Conservation (phyloP, 495 filamentous ascomycete species). For the Xylaria castorea region DNA sequence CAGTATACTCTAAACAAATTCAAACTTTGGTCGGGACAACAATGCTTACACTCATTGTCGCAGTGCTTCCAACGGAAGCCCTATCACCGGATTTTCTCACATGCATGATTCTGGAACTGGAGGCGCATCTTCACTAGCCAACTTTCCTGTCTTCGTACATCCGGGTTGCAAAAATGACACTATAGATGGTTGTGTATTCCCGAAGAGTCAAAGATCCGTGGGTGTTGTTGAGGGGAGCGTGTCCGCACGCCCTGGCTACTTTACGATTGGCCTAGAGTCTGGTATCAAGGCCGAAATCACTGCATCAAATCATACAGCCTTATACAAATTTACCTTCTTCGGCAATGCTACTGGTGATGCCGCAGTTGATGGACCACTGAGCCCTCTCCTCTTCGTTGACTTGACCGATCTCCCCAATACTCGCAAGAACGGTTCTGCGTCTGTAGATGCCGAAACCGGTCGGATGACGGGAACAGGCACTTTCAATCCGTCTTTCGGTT, state of each 20-base stretch:
- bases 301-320: constrained; percentile 63
- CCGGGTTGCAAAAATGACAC: constrained; percentile 65
- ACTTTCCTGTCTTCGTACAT: constrained; percentile 72
- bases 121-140: constrained; percentile 66
- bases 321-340: constrained; percentile 71
- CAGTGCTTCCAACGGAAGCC: constrained; percentile 60
- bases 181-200: constrained; percentile 64
- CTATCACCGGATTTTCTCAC: constrained; percentile 65
- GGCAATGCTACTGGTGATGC: constrained; percentile 41
- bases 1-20: constrained; percentile 19
- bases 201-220: constrained; percentile 54
- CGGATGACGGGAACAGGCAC: constrained; percentile 68
- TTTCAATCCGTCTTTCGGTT: constrained; percentile 70
- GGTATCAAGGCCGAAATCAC: constrained; percentile 70
- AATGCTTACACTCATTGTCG: constrained; percentile 38
- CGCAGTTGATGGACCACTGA: constrained; percentile 48
- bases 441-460: constrained; percentile 56
- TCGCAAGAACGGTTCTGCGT: constrained; percentile 62
- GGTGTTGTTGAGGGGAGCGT: constrained; percentile 56
- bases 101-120: constrained; percentile 74
- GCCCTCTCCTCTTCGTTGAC: constrained; percentile 66
- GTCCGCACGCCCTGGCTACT: constrained; percentile 67
- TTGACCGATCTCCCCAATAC: constrained; percentile 67
- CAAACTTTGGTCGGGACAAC: constrained; percentile 58
- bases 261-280: constrained; percentile 60